Evolutionary conservation across 108 stramenopile genomes (phyloP).

Genomic region (Skeletonema potamos): DNA sequence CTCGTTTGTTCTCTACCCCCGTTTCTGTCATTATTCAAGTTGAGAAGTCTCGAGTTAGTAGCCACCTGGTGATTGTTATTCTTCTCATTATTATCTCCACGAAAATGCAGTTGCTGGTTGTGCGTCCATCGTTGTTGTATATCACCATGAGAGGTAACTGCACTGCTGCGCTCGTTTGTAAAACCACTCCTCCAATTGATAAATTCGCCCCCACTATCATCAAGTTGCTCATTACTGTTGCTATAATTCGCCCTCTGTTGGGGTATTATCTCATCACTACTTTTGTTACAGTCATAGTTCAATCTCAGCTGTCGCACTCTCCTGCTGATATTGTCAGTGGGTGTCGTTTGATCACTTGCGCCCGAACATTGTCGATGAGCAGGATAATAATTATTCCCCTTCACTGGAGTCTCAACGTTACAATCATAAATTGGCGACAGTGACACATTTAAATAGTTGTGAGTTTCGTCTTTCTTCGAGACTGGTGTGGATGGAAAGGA

Average conservation of each 20-base stretch:
- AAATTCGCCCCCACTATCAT: background rate
- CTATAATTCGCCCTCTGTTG: background rate
- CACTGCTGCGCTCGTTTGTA: background rate
- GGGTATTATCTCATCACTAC: background rate
- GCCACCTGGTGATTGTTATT: background rate
- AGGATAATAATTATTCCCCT: background rate
- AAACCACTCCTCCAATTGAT: background rate
- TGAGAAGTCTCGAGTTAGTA: background rate
- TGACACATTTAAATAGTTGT: slow-evolving; percentile 1
- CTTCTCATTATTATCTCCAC: background rate
- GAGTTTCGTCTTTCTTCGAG: background rate
- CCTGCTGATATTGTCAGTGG: background rate
- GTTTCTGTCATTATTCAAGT: too few relatives aligned
- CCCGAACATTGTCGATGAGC: background rate
- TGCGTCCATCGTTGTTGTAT: background rate
- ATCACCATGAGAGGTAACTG: background rate
- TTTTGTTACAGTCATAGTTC: too few relatives aligned
- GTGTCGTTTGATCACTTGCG: background rate
- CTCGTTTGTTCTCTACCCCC: background rate
- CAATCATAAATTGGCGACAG: background rate
- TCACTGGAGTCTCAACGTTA: background rate
- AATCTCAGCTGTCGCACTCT: background rate
- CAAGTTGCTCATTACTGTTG: background rate
- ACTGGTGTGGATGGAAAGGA: slow-evolving; percentile 3
- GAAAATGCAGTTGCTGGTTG: background rate